Conservation (phyloP, 441 rosid genomes). For the Pelargonium australe region DNA sequence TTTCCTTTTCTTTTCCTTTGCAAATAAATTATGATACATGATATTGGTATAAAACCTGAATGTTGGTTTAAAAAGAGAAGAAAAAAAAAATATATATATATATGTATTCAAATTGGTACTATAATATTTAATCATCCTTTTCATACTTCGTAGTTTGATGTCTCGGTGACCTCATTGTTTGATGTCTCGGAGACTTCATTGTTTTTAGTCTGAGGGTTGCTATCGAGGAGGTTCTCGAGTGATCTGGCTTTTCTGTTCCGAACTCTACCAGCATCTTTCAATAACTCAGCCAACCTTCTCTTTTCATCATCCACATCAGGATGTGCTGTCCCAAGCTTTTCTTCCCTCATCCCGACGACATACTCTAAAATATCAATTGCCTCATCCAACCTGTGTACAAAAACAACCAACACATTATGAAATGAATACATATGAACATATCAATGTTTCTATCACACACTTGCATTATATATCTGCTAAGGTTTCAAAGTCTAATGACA, state of each 20-base stretch:
- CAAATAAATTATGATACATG: constrained; percentile 31
- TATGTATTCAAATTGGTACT: neutral
- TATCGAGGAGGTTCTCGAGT: constrained; percentile 73
- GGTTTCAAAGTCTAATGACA: too few species aligned
- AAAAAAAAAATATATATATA: neutral
- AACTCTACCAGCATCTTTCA: constrained; percentile 78
- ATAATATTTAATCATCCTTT: constrained; percentile 16
- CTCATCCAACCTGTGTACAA: constrained; percentile 62
- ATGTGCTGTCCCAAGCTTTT: constrained; percentile 86
- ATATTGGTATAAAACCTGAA: constrained; percentile 18
- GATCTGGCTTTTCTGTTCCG: constrained; percentile 64
- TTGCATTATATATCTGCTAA: neutral
- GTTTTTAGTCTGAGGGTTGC: constrained; percentile 29
- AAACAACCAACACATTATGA: constrained; percentile 10
- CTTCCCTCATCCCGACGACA: constrained; percentile 73
- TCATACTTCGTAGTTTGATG: constrained; percentile 19
- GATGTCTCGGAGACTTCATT: constrained; percentile 26
- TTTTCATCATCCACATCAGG: constrained; percentile 88
- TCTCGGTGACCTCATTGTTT: constrained; percentile 31
- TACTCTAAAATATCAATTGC: constrained; percentile 67
- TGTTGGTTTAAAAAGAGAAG: neutral
- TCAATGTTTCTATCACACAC: neutral
- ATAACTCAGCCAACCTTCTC: constrained; percentile 60
- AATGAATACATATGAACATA: neutral
- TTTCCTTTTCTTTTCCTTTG: constrained; percentile 17